phyloP scores from a whole-genome alignment of 192 early-diverging fungal species.

The Podila clonocystis region DNA sequence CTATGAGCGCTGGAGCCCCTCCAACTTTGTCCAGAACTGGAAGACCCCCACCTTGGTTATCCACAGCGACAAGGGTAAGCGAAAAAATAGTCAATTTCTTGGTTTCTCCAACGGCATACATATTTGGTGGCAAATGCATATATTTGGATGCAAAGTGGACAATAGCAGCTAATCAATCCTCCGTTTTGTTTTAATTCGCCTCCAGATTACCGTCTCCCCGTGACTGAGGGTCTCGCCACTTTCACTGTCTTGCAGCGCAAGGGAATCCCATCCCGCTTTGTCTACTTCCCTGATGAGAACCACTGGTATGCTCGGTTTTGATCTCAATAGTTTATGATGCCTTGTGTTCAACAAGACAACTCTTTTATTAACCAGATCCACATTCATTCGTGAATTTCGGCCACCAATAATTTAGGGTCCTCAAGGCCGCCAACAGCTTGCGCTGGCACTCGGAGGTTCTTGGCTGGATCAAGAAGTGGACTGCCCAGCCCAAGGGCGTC shows the following conservation, averaged over 20 bases:
- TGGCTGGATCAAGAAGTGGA: constrained; percentile 65
- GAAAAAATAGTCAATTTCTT: not conserved
- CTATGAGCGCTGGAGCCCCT: constrained; percentile 77
- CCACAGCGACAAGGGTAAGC: constrained; percentile 68
- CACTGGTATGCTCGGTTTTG: constrained; percentile 41
- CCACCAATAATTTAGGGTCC: constrained; percentile 63
- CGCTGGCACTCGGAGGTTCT: constrained; percentile 79
- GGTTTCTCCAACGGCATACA: too few relatives aligned
- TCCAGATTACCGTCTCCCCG: constrained; percentile 75
- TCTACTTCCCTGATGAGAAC: constrained; percentile 85
- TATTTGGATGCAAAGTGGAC: too few relatives aligned
- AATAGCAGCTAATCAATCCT: not conserved
- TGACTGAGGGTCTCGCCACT: constrained; percentile 74
- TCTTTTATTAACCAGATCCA: constrained; percentile 1
- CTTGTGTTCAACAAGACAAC: not conserved
- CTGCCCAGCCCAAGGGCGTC: constrained; percentile 21
- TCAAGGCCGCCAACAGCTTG: constrained; percentile 81
- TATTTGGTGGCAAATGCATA: too few relatives aligned
- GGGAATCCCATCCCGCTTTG: constrained; percentile 70
- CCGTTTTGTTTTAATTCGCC: not conserved
- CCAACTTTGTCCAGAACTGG: constrained; percentile 74
- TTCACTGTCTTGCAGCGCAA: constrained; percentile 82
- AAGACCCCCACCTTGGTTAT: constrained; percentile 83
- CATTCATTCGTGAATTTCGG: not conserved
- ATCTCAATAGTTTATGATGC: not conserved